These are phyloP conservation scores for Cichorium intybus DNA, from an alignment of 140 eudicot genomes.

Conservation along the genomic window DNA sequence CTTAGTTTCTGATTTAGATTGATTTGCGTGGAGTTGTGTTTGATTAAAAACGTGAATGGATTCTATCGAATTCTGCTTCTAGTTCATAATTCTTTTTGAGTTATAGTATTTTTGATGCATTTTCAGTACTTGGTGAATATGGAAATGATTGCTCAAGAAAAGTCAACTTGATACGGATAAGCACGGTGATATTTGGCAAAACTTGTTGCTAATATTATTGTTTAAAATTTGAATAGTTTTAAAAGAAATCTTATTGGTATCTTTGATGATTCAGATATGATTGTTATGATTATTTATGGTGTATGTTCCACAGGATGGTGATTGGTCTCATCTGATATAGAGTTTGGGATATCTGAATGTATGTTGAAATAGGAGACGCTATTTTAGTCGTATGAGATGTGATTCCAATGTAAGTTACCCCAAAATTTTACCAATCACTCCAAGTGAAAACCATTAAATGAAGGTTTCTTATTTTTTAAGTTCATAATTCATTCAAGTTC, in stretches of 20 bases:
- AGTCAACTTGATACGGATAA: too few species aligned
- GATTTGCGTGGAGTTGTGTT: constrained; percentile 6
- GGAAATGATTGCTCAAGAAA: too few species aligned
- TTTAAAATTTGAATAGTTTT: constrained; percentile 11
- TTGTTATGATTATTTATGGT: not conserved
- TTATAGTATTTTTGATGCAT: not conserved
- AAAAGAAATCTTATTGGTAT: too few species aligned
- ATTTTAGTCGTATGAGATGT: constrained; percentile 58
- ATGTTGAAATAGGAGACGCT: constrained; percentile 48
- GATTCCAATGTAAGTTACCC: too few species aligned
- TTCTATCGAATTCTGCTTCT: constrained; percentile 5
- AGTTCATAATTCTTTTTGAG: not conserved
- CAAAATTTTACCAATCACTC: constrained; percentile 49
- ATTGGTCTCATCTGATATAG: too few species aligned
- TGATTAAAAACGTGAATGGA: constrained; percentile 13
- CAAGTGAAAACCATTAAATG: constrained; percentile 45
- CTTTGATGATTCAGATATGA: too few species aligned
- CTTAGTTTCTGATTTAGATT: constrained; percentile 12
- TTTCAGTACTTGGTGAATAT: too few species aligned
- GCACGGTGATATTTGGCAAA: too few species aligned
- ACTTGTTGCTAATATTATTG: not conserved
- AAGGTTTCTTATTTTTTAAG: not conserved
- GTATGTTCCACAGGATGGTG: constrained; percentile 54
- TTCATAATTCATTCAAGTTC: not conserved
- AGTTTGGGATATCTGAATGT: constrained; percentile 68